Conservation (phyloP, 441 rosid species). For the Gossypium armourianum region DNA sequence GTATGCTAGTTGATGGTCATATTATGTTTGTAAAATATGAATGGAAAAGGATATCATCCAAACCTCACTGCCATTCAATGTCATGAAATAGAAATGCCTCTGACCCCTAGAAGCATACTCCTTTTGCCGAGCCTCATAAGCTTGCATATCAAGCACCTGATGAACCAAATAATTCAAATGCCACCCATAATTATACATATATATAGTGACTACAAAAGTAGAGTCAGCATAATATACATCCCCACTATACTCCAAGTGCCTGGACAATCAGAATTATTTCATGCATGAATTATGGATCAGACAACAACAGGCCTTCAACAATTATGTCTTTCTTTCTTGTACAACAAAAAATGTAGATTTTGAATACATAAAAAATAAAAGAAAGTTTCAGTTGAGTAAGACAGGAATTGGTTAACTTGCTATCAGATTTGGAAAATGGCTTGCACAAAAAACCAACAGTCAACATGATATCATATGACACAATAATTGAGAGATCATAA, state of each 20-base stretch:
- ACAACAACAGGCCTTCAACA: not conserved
- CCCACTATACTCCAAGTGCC: not conserved
- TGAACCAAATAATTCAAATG: slow-evolving; percentile 17
- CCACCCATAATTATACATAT: not conserved
- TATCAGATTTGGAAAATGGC: not conserved
- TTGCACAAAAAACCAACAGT: slow-evolving; percentile 2
- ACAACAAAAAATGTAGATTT: not conserved
- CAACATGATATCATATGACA: not conserved
- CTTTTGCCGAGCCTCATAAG: slow-evolving; percentile 69
- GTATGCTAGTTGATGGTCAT: not conserved
- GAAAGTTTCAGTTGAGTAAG: not conserved
- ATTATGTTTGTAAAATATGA: not conserved
- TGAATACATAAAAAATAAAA: not conserved
- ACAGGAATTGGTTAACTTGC: not conserved
- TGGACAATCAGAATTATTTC: not conserved
- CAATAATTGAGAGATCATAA: not conserved
- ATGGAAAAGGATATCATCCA: slow-evolving; percentile 15
- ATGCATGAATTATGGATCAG: slow-evolving; percentile 2
- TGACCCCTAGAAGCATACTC: slow-evolving; percentile 85
- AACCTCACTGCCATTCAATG: slow-evolving; percentile 93
- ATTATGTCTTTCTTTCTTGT: not conserved
- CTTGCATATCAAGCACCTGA: slow-evolving; percentile 92
- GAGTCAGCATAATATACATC: slow-evolving; percentile 9
- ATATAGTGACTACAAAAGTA: not conserved
- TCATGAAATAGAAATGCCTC: slow-evolving; percentile 98